Conservation (phyloP, 176 grass and related monocot genomes). For the Areca catechu region DNA sequence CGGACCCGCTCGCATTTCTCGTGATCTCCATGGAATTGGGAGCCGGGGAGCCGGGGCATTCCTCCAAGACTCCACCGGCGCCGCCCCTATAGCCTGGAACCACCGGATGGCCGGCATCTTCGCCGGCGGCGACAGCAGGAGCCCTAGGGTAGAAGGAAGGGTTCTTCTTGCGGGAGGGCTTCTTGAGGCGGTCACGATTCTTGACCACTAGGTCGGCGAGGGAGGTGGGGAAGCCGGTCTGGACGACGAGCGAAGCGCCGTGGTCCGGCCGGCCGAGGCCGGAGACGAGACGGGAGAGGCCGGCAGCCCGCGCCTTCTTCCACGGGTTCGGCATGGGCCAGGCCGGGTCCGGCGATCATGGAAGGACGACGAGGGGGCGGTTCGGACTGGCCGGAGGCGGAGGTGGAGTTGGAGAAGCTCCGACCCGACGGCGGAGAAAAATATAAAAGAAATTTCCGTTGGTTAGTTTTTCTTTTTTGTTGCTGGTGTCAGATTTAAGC, state of each 20-base stretch:
- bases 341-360: not conserved
- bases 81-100: too few relatives aligned
- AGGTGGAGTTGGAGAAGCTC: too few relatives aligned
- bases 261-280: constrained; percentile 1
- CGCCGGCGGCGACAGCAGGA: not conserved
- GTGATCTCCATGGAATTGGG: too few relatives aligned
- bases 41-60: too few relatives aligned
- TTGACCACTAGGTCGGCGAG: constrained; percentile 31
- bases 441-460: too few relatives aligned
- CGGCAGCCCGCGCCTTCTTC: constrained; percentile 15
- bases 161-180: constrained; percentile 16
- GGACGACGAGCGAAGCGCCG: constrained; percentile 23
- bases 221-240: constrained; percentile 27
- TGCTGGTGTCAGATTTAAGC: too few relatives aligned
- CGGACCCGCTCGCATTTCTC: constrained; percentile 6
- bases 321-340: constrained; percentile 13
- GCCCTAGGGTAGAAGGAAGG: not conserved
- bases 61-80: too few relatives aligned
- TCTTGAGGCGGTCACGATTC: constrained; percentile 21
- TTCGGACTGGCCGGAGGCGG: too few relatives aligned
- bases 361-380: too few relatives aligned
- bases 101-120: too few relatives aligned
- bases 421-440: too few relatives aligned
- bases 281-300: not conserved
- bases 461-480: too few relatives aligned